Percentiles rank a stretch among this genome's conserved stretches.
Evolutionary conservation across 495 filamentous ascomycete species (phyloP).

Genomic region (Aspergillus affinis): DNA sequence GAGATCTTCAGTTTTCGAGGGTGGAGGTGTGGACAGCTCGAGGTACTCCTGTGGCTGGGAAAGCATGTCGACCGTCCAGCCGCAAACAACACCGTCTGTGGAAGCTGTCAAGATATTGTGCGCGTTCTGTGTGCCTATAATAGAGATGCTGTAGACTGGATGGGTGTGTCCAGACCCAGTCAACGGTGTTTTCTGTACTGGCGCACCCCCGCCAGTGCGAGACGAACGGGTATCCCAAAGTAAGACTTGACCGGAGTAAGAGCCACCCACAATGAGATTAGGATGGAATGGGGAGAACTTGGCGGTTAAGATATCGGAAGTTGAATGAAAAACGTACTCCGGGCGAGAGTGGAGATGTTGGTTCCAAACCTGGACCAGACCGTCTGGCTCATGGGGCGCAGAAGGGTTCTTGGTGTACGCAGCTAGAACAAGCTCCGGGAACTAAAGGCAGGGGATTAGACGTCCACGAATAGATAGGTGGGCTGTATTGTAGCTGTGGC

Average conservation of each 20-base stretch:
- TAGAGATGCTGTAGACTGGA: slow-evolving; percentile 91
- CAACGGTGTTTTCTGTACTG: slow-evolving; percentile 92
- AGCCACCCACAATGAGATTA: slow-evolving; percentile 89
- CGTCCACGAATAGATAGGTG: neutral
- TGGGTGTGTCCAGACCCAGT: slow-evolving; percentile 92
- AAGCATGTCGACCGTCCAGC: slow-evolving; percentile 97
- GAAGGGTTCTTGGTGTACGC: slow-evolving; percentile 96
- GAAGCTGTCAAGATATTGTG: slow-evolving; percentile 96
- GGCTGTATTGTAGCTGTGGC: slow-evolving; percentile 4
- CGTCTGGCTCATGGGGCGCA: slow-evolving; percentile 92
- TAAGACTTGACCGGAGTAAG: slow-evolving; percentile 93
- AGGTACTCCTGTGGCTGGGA: slow-evolving; percentile 91
- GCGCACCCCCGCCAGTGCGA: slow-evolving; percentile 67
- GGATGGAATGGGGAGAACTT: slow-evolving; percentile 98
- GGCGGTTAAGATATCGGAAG: slow-evolving; percentile 91
- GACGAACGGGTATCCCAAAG: slow-evolving; percentile 91
- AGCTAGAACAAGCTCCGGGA: slow-evolving; percentile 86
- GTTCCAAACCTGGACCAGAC: slow-evolving; percentile 96
- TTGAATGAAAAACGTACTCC: slow-evolving; percentile 94
- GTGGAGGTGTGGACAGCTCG: slow-evolving; percentile 79
- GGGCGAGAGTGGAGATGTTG: slow-evolving; percentile 88
- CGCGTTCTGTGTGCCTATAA: slow-evolving; percentile 96
- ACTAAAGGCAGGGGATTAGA: slow-evolving; percentile 45
- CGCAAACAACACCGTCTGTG: slow-evolving; percentile 94
- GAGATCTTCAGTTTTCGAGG: slow-evolving; percentile 89